Base-by-base conservation (phyloP, 129 eudicot species). In the Pseudognaphalium luteoalbum region DNA sequence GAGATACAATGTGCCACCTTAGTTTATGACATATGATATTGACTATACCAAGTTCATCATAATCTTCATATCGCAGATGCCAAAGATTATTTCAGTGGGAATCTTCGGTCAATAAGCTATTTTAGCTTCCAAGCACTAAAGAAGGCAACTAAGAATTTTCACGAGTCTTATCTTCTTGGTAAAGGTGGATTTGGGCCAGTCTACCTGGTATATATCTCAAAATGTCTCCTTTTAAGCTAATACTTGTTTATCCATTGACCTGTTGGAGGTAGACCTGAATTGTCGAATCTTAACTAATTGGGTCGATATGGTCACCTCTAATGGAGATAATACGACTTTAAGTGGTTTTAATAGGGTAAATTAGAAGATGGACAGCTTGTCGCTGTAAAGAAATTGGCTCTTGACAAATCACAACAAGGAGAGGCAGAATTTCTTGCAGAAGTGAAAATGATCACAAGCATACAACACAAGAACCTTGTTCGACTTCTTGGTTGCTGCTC, bases 401-500 rank as follows among this genome's bases (percentile, higher is more conserved):
- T 91, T 86, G 80, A 89, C 65, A 84, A 82, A 64, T 91, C 97
- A 12, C 88, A 88, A 70, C 97, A 91, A 78, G 97, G 97, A 15
- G 58, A 70, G 47, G 77, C 84, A 11, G 97, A 91, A 74, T 91
- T 91, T 68, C 88, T 85, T 68, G 78, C 87, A 54, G 95, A 88
- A 70, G 83, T 88, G 22, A 62, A 68, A 29, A 82, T 91, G 77
- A 91, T 91, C 42, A 85, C 94, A 16, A 91, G 88, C 65, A 86
- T 91, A 61, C 97, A 91, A 74, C 97, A 91, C 67, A 75, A 90
- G 14, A 91, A 91, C 42, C 88, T 91, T 17, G 94, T 91, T 58
- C 73, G 86, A 68, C 83, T 91, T 37, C 84, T 91, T 32, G 97
- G 94, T 30, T 88, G 97, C 66, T 91, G 94, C 63, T 81, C 86